Evolutionary conservation across 1,284 basidiomycete genomes (phyloP).

Genomic region (Ustilago curta): DNA sequence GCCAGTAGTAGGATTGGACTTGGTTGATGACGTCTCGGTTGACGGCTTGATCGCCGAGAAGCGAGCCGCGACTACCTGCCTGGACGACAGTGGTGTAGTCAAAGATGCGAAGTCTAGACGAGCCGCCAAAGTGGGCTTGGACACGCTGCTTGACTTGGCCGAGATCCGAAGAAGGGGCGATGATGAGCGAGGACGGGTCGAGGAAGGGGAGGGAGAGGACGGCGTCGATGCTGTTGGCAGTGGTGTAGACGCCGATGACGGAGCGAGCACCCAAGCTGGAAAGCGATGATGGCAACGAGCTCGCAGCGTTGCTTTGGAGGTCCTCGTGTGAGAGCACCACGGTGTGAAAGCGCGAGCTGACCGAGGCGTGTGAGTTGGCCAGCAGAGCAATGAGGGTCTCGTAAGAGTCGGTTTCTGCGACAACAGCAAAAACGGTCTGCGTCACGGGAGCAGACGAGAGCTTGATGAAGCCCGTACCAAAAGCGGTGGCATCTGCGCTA

Average conservation of each 20-base stretch:
- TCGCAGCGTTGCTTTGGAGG: slow-evolving; percentile 9
- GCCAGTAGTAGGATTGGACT: slow-evolving; percentile 56
- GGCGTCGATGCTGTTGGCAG: slow-evolving; percentile 28
- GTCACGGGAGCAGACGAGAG: slow-evolving; percentile 37
- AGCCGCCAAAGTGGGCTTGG: slow-evolving; percentile 31
- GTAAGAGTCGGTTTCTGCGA: slow-evolving; percentile 39
- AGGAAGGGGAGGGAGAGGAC: slow-evolving; percentile 37
- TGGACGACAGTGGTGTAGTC: slow-evolving; percentile 39
- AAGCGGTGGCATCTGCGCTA: slow-evolving; percentile 43
- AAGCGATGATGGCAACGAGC: slow-evolving; percentile 25
- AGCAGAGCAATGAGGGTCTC: slow-evolving; percentile 47
- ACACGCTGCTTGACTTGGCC: slow-evolving; percentile 17
- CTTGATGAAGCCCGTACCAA: slow-evolving; percentile 52
- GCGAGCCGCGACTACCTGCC: slow-evolving; percentile 31
- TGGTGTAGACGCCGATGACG: slow-evolving; percentile 49
- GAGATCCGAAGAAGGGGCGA: slow-evolving; percentile 43
- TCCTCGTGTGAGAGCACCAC: slow-evolving; percentile 41
- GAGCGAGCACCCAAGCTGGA: slow-evolving; percentile 29
- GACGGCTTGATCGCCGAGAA: slow-evolving; percentile 12
- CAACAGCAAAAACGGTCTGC: slow-evolving; percentile 44
- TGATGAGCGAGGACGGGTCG: slow-evolving; percentile 46
- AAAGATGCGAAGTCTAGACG: slow-evolving; percentile 43
- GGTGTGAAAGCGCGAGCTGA: slow-evolving; percentile 41
- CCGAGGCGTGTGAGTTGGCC: slow-evolving; percentile 42
- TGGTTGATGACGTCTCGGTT: slow-evolving; percentile 33